A percentile compares a stretch with the other conserved stretches of the same genome.
These are phyloP conservation scores for Plasmodium malariae DNA, from an alignment of 169 alveolate species.

Conservation along the genomic window DNA sequence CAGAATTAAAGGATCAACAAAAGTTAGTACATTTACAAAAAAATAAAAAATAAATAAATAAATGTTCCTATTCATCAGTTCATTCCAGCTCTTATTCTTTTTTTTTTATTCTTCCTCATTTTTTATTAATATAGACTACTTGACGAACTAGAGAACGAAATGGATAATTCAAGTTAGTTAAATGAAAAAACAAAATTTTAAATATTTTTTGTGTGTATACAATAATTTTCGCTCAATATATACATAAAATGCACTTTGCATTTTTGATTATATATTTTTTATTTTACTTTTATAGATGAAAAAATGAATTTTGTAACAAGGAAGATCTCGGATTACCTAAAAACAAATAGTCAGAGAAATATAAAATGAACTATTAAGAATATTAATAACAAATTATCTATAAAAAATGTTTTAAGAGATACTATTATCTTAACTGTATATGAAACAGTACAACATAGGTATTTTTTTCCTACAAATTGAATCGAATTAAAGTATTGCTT, in stretches of 20 bases:
- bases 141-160: conserved; percentile 74
- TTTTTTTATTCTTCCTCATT: background rate
- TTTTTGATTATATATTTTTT: too few relatives aligned
- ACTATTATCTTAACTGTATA: background rate
- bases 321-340: conserved; percentile 64
- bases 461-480: background rate
- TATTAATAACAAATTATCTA: background rate
- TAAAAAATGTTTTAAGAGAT: background rate
- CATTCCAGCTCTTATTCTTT: background rate
- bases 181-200: conserved; percentile 10
- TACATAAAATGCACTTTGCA: too few relatives aligned
- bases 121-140: conserved; percentile 47
- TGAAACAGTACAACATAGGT: background rate
- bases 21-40: conserved; percentile 28
- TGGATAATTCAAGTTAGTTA: conserved; percentile 76
- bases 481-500: background rate
- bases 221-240: background rate
- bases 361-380: background rate
- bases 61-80: background rate
- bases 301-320: conserved; percentile 83
- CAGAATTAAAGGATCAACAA: conserved; percentile 81
- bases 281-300: conserved; percentile 62
- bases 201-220: background rate
- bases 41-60: conserved; percentile 6
- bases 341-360: conserved; percentile 77